A percentile compares a stretch with the other conserved stretches of the same genome.
These are phyloP conservation scores for Aspergillus sp. DNA, from an alignment of 2,329 filamentous ascomycete species.

Conservation along the genomic window DNA sequence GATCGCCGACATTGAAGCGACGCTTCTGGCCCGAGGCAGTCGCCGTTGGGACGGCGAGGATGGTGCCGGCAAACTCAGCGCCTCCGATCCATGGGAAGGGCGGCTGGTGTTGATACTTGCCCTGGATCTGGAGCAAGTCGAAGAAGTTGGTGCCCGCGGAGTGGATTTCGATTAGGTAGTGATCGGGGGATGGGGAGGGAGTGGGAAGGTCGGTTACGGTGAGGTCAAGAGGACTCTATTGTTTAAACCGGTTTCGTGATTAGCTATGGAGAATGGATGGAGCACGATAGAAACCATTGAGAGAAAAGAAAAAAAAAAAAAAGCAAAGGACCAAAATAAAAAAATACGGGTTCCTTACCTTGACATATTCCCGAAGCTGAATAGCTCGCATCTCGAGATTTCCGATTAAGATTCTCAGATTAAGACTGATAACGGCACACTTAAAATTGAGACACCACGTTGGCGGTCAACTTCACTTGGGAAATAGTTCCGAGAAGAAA, in stretches of 20 bases:
- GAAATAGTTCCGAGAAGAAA: background rate
- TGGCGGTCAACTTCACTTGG: background rate
- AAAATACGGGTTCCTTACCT: slow-evolving; percentile 43
- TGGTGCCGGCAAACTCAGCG: slow-evolving; percentile 74
- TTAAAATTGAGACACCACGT: background rate
- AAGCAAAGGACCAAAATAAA: background rate
- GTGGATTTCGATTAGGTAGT: slow-evolving; percentile 83
- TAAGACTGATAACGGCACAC: background rate
- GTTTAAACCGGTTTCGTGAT: no score
- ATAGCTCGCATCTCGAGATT: slow-evolving; percentile 64
- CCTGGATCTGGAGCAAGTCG: slow-evolving; percentile 88
- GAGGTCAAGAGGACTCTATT: slow-evolving; percentile 70
- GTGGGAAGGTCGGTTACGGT: slow-evolving; percentile 67
- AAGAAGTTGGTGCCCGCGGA: slow-evolving; percentile 93
- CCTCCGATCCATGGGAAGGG: slow-evolving; percentile 83
- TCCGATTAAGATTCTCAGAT: background rate
- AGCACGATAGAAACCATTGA: no score
- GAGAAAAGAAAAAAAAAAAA: no score
- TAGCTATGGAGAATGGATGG: no score
- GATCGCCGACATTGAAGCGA: slow-evolving; percentile 68
- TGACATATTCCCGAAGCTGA: slow-evolving; percentile 66
- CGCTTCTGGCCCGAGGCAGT: slow-evolving; percentile 38
- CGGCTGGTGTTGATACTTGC: slow-evolving; percentile 91
- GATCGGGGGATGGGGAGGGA: slow-evolving; percentile 60
- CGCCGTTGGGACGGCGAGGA: slow-evolving; percentile 57